phyloP scores from a whole-genome alignment of 208 protist genomes.

The Sergeia podlipaevii region DNA sequence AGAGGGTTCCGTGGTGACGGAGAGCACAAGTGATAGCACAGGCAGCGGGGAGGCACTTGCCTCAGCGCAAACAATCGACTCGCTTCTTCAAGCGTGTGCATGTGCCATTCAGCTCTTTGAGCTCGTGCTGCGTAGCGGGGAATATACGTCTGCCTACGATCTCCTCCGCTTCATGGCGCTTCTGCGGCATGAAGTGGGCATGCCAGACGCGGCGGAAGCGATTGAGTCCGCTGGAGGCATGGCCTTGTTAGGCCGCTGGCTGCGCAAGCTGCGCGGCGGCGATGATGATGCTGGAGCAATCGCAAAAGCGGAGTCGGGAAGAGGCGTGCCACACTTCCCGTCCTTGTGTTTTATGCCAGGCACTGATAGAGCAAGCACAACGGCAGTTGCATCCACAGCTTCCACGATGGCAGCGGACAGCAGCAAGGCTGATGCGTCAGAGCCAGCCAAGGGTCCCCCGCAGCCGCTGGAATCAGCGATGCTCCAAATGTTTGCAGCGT shows the following conservation, averaged over 20 bases:
- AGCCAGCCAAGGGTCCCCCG: no score
- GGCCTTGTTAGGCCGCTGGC: conserved; percentile 15
- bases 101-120: conserved; percentile 29
- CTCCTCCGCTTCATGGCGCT: conserved; percentile 70
- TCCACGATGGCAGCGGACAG: conserved; percentile 12
- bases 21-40: not conserved
- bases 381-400: conserved; percentile 10
- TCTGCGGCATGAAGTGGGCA: conserved; percentile 37
- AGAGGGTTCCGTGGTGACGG: not conserved
- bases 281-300: not conserved
- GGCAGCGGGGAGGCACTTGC: not conserved
- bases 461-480: conserved; percentile 18
- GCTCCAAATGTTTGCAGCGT: conserved; percentile 18
- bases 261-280: conserved; percentile 24
- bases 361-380: conserved; percentile 3
- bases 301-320: not conserved
- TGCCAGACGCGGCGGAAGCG: conserved; percentile 12
- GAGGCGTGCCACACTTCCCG: conserved; percentile 3
- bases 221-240: not conserved
- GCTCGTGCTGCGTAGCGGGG: conserved; percentile 24
- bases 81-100: not conserved
- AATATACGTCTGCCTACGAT: conserved; percentile 47
- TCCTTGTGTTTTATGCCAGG: conserved; percentile 16
- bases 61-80: not conserved
- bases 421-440: no score